Base-by-base conservation (phyloP, 257 asterid genomes). In the Paraleonurus japonicus region DNA sequence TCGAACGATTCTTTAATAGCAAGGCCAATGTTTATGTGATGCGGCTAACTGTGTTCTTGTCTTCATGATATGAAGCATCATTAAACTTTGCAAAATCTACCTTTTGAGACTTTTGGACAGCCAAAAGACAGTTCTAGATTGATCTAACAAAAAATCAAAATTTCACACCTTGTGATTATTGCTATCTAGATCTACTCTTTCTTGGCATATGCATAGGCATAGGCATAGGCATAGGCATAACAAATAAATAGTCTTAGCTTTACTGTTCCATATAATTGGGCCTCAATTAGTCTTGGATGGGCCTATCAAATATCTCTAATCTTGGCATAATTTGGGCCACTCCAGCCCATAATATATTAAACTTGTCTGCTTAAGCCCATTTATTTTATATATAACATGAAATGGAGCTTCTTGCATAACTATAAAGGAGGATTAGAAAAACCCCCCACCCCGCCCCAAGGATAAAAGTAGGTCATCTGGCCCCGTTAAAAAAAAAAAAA, bases 21-120 rank as follows among this genome's bases (percentile, higher is more conserved):
- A 58, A 23, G 65, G 68, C 35, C 68, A 70, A 70, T 59, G 75
- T 59, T 58, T 57, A 70, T 58, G 75, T 70, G 60, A 70, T 59
- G 75, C 50, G 75, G 75, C 75, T 59, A n/a, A 41, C 1, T 9
- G 51, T 53, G n/a, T 57, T 57, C 11, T 68, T 68, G 64, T 68
- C 73, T 53, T 55, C 24, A 33, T 20, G 19, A 61, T 30, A 12
- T 32, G 63, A 67, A 67, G 51, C 73, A 67, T 67, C 22, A 43
- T 62, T 65, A 41, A 23, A 64, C 11, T 0, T 10, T 43, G 9
- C 7, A 26, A 26, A 24, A 24, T 32, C 23, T 19, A 61, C 51
- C 67, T 26, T 20, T 65, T 45, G 27, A n/a, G 23, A 61, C 10
- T 23, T n/a, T 47, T 24, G 48, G 32, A 48, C 47, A 48, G 61